A percentile compares a stretch with the other conserved stretches of the same genome.
Evolutionary conservation across 2,329 filamentous ascomycete genomes (phyloP).

Genomic region (Didymosphaeria variabile): DNA sequence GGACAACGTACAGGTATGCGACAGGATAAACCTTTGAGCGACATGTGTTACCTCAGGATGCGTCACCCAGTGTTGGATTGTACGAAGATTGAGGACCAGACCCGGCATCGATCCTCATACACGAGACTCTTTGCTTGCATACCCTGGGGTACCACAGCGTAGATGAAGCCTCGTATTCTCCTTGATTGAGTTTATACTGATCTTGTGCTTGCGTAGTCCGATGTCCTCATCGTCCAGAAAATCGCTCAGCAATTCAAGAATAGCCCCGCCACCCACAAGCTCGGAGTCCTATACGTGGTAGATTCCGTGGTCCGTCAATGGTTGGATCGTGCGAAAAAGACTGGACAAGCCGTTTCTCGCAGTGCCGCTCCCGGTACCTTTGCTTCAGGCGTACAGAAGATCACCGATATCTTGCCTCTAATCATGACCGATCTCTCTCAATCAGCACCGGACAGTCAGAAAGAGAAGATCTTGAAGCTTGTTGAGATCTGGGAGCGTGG

Average conservation of each 20-base stretch:
- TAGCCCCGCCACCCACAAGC: slow-evolving; percentile 91
- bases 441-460: slow-evolving; percentile 90
- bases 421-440: slow-evolving; percentile 96
- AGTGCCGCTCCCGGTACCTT: slow-evolving; percentile 89
- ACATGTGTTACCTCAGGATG: neutral
- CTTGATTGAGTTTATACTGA: slow-evolving; percentile 36
- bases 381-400: slow-evolving; percentile 93
- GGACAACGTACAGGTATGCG: slow-evolving; percentile 54
- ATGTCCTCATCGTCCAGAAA: slow-evolving; percentile 94
- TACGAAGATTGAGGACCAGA: neutral
- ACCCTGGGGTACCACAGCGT: slow-evolving; percentile 2
- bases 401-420: slow-evolving; percentile 91
- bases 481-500: slow-evolving; percentile 98
- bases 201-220: slow-evolving; percentile 69
- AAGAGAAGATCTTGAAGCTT: slow-evolving; percentile 94
- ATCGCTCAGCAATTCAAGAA: slow-evolving; percentile 98
- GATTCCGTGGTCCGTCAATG: slow-evolving; percentile 99
- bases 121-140: neutral
- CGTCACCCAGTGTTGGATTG: neutral
- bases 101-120: neutral
- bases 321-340: slow-evolving; percentile 91
- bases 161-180: neutral
- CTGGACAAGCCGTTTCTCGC: slow-evolving; percentile 79
- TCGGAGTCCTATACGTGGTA: slow-evolving; percentile 99
- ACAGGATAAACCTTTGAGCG: slow-evolving; percentile 13